Evolutionary conservation across 371 early-diverging fungal genomes (phyloP).

Genomic region (Mortierella sp.): DNA sequence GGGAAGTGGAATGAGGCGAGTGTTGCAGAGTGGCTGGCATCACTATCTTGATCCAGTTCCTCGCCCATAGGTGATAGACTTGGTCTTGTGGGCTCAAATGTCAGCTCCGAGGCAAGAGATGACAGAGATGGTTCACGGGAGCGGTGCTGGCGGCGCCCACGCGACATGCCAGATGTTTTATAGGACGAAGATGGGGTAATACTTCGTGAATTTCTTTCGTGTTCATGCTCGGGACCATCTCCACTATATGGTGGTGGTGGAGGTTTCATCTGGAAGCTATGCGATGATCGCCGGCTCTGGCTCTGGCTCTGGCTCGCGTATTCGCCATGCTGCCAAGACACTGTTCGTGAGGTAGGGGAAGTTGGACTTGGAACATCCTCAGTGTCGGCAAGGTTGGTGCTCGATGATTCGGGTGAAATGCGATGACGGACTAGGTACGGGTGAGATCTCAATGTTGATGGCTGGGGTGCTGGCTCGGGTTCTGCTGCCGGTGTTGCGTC

Average conservation of each 20-base stretch:
- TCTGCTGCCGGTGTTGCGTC: constrained; percentile 23
- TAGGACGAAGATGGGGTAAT: constrained; percentile 4
- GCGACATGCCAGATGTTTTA: constrained; percentile 16
- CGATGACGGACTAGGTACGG: constrained; percentile 51
- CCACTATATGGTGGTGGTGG: constrained; percentile 54
- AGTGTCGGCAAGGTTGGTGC: constrained; percentile 23
- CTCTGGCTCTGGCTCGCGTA: not conserved
- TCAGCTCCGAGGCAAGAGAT: constrained; percentile 43
- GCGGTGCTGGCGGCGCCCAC: constrained; percentile 40
- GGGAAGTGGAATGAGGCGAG: constrained; percentile 48
- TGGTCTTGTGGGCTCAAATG: constrained; percentile 43
- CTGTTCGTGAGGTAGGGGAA: constrained; percentile 17
- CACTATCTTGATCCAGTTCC: not conserved
- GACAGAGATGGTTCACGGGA: constrained; percentile 53
- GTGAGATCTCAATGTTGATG: constrained; percentile 39
- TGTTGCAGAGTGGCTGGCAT: constrained; percentile 19
- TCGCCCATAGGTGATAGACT: constrained; percentile 45
- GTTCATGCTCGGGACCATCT: constrained; percentile 15
- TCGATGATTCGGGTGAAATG: constrained; percentile 40
- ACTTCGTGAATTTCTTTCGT: constrained; percentile 1
- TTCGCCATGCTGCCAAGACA: constrained; percentile 25
- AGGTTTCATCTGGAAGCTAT: constrained; percentile 40
- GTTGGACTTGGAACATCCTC: constrained; percentile 33
- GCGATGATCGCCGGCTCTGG: not conserved
- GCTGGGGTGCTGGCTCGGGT: constrained; percentile 30